Evolutionary conservation across 2,329 filamentous ascomycete species (phyloP).

Genomic region (Plectosphaerella sp.): DNA sequence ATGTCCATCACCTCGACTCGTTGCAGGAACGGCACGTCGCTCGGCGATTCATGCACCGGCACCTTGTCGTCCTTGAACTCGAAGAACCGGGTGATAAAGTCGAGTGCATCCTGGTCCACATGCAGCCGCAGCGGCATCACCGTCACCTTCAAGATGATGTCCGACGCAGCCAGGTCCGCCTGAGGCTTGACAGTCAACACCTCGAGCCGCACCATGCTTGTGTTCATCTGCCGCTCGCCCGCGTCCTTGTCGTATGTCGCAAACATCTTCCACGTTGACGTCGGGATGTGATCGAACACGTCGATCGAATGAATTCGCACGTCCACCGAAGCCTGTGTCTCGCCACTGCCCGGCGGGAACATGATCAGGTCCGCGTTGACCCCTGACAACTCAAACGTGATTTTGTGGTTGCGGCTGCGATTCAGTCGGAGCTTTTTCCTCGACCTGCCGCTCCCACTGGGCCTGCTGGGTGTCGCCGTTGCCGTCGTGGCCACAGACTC

Average conservation of each 20-base stretch:
- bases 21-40: conserved; percentile 82
- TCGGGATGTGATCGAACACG: conserved; percentile 89
- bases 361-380: conserved; percentile 77
- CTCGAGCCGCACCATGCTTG: conserved; percentile 87
- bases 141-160: conserved; percentile 76
- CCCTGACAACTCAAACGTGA: conserved; percentile 87
- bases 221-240: conserved; percentile 79
- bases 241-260: conserved; percentile 87
- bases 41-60: conserved; percentile 51
- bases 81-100: conserved; percentile 96
- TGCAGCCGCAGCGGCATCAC: conserved; percentile 84
- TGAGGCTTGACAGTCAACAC: conserved; percentile 84
- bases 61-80: conserved; percentile 84
- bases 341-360: conserved; percentile 70
- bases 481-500: conserved; percentile 82
- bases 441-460: conserved; percentile 33
- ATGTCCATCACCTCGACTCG: conserved; percentile 82
- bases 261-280: conserved; percentile 98
- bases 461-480: conserved; percentile 52
- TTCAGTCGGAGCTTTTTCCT: conserved; percentile 65
- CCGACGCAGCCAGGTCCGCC: conserved; percentile 77
- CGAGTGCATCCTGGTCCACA: conserved; percentile 94
- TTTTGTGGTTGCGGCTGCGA: conserved; percentile 88
- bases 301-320: conserved; percentile 78
- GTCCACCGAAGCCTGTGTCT: conserved; percentile 85